Conservation (phyloP, 176 grass and related monocot genomes). For the Musa troglodytarum region DNA sequence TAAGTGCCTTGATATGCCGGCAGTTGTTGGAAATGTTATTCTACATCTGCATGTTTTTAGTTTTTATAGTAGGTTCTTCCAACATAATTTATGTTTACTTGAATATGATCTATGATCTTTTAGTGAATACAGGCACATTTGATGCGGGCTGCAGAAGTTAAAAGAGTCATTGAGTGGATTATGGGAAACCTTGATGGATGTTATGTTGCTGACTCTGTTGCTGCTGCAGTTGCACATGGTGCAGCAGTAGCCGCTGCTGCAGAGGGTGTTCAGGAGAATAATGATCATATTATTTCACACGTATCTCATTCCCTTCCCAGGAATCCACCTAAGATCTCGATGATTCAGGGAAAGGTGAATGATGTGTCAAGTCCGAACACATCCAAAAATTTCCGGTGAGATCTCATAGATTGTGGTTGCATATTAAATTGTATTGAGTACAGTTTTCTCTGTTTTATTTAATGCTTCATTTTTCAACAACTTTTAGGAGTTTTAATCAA, state of each 20-base stretch:
- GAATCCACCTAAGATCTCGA: constrained; percentile 41
- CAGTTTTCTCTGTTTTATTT: background rate
- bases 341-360: constrained; percentile 73
- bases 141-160: constrained; percentile 82
- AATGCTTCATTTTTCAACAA: background rate
- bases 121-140: constrained; percentile 80
- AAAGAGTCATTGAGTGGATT: constrained; percentile 80
- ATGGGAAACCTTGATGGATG: constrained; percentile 85
- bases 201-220: constrained; percentile 36
- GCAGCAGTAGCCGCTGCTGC: constrained; percentile 31
- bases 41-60: background rate
- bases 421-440: background rate
- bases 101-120: constrained; percentile 25
- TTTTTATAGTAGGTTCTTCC: background rate
- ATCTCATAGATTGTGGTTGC: constrained; percentile 1
- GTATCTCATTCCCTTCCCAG: constrained; percentile 47
- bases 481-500: too few species aligned
- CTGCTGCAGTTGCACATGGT: constrained; percentile 12
- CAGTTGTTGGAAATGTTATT: background rate
- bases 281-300: constrained; percentile 38
- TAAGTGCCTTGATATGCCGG: background rate
- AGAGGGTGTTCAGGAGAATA: constrained; percentile 46
- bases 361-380: constrained; percentile 53
- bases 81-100: constrained; percentile 6
- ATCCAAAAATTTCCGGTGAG: constrained; percentile 84